Conservation (phyloP, 768 basidiomycete genomes). For the Mycena galopus region DNA sequence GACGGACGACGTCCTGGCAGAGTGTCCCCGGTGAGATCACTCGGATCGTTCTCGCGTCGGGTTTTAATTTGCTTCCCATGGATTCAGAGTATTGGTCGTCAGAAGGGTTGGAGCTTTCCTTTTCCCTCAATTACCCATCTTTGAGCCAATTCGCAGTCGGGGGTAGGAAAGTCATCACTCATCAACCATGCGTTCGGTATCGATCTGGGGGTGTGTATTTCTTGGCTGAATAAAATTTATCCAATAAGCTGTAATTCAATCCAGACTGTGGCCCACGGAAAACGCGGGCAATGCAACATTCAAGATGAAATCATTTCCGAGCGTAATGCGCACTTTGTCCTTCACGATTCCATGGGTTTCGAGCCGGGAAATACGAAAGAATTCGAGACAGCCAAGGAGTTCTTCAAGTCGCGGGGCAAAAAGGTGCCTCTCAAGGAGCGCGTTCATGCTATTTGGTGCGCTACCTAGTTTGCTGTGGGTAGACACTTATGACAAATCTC, state of each 20-base stretch:
- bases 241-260: background rate
- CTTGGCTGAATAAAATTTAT: background rate
- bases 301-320: background rate
- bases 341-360: slow-evolving; percentile 21
- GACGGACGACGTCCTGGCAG: too few relatives aligned
- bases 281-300: slow-evolving; percentile 7
- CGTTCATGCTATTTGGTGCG: background rate
- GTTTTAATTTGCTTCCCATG: too few relatives aligned
- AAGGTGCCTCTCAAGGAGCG: background rate
- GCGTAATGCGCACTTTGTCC: slow-evolving; percentile 12
- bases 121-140: background rate
- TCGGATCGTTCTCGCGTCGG: too few relatives aligned
- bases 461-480: background rate
- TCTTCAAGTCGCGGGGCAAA: background rate
- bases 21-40: too few relatives aligned
- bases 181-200: slow-evolving; percentile 15
- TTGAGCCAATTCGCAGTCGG: background rate
- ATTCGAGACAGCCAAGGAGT: too few relatives aligned
- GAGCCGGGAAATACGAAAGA: background rate
- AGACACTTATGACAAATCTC: too few relatives aligned
- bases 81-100: too few relatives aligned
- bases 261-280: background rate
- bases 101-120: too few relatives aligned
- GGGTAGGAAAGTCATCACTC: slow-evolving; percentile 18
- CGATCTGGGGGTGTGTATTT: background rate